A percentile compares a stretch with the other conserved stretches of the same genome.
These are phyloP conservation scores for Termitomyces sp. DNA, from an alignment of 768 basidiomycete genomes.

Conservation along the genomic window DNA sequence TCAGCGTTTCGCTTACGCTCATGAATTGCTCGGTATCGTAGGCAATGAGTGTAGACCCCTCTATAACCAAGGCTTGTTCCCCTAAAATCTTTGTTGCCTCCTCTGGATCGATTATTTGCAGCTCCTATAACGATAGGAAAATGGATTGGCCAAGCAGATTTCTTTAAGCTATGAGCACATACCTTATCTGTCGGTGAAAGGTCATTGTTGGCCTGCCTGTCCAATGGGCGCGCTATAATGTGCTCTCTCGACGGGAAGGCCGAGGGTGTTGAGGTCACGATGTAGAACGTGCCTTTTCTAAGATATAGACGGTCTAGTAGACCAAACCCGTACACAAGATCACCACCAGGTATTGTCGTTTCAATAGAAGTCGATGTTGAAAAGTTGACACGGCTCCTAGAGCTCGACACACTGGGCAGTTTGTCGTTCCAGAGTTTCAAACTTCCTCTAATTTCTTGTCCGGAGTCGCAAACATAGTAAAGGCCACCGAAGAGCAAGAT, in stretches of 20 bases:
- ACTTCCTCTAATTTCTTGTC: background rate
- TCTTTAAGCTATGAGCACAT: background rate
- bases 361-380: slow-evolving; percentile 10
- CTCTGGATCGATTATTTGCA: slow-evolving; percentile 13
- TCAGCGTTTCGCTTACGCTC: slow-evolving; percentile 7
- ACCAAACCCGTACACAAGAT: slow-evolving; percentile 65
- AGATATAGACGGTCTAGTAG: slow-evolving; percentile 73
- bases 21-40: slow-evolving; percentile 22
- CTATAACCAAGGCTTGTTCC: slow-evolving; percentile 11
- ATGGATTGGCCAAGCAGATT: background rate
- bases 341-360: slow-evolving; percentile 25
- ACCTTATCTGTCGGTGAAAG: slow-evolving; percentile 28
- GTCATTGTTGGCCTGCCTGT: slow-evolving; percentile 17
- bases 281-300: slow-evolving; percentile 67
- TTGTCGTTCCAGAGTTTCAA: background rate
- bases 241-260: slow-evolving; percentile 42
- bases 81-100: slow-evolving; percentile 16
- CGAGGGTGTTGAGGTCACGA: slow-evolving; percentile 42
- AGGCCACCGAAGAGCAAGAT: slow-evolving; percentile 2
- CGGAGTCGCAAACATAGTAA: background rate
- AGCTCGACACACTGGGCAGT: background rate
- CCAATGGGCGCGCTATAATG: slow-evolving; percentile 34
- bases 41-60: slow-evolving; percentile 16
- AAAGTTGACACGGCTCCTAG: background rate
- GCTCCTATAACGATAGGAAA: slow-evolving; percentile 11